Conservation (phyloP, 495 filamentous ascomycete genomes). For the Aspergillus sclerotiicarbonarius region DNA sequence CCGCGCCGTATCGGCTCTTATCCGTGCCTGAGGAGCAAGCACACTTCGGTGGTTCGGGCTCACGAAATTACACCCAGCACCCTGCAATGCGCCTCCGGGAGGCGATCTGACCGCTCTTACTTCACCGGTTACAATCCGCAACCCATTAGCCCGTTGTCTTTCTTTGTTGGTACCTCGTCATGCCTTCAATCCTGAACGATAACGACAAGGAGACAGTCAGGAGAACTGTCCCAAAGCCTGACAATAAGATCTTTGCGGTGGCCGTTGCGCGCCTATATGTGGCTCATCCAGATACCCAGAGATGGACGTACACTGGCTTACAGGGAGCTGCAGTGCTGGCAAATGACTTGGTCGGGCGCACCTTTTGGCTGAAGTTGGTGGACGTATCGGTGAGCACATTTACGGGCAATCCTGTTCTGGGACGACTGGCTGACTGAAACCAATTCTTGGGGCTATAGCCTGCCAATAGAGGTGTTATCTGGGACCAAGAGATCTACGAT, state of each 20-base stretch:
- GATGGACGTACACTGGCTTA: constrained; percentile 93
- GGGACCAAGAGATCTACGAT: constrained; percentile 98
- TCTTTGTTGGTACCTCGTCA: constrained; percentile 35
- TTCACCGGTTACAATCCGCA: constrained; percentile 5
- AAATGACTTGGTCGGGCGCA: constrained; percentile 91
- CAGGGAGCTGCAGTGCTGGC: constrained; percentile 92
- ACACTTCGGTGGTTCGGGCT: constrained; percentile 7
- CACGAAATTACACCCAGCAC: constrained; percentile 5
- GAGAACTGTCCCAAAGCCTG: constrained; percentile 81
- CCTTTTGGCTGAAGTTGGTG: constrained; percentile 95
- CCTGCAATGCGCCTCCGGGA: constrained; percentile 36
- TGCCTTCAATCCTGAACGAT: constrained; percentile 87
- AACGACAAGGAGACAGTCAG: constrained; percentile 93
- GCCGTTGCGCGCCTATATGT: constrained; percentile 93
- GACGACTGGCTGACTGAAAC: constrained; percentile 19
- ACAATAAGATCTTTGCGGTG: constrained; percentile 93
- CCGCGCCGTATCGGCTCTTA: constrained; percentile 13
- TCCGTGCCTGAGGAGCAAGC: constrained; percentile 17
- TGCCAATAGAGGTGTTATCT: constrained; percentile 82
- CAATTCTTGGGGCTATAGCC: constrained; percentile 47
- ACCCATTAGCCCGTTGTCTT: constrained; percentile 4
- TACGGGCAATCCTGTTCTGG: not conserved
- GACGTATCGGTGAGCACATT: constrained; percentile 78
- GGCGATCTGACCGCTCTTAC: constrained; percentile 14
- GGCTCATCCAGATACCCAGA: constrained; percentile 78